Evolutionary conservation across 169 alveolate genomes (phyloP), one percentile per base, ranked within the genome.

Genomic region (Eimeria tenella): DNA sequence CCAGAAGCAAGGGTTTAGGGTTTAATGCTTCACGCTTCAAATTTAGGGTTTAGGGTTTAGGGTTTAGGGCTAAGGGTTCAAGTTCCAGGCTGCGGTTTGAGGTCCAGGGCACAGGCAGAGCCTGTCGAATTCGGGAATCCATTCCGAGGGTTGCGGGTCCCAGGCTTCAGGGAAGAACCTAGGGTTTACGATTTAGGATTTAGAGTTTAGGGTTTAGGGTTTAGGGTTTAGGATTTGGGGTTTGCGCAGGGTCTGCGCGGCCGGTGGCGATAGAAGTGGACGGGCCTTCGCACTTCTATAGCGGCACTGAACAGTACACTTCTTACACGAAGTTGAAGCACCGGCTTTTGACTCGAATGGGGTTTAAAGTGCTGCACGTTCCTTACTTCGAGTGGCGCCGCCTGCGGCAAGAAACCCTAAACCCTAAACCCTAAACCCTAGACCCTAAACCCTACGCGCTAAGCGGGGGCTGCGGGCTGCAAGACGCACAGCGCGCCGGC

Each of bases 271-370:
- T 98, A 52, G 99, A 98, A 81, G 99, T 98, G 52, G 99, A 98
- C 89, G 99, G 99, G n/a, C 99, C 99, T 1, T 96, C 98, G 31
- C 99, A 98, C 94, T 98, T 98, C 86, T 98, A 98, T 70, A 98
- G 98, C 49, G 97, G 97, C 95, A 97, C 98, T 82, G 96, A 97
- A 17, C 95, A 97, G 70, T 96, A 94, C 90, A 93, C 96, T 3
- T 96, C 97, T 4, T 96, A 98, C 95, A 97, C 98, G 68, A 98
- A 98, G 95, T 92, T 98, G 94, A 98, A 98, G 95, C 99, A 98
- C 94, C 94, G 99, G n/a, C 97, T 98, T 19, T 92, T 98, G 88
- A 98, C 98, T 9, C 95, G 98, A 23, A 96, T 98, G 98, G 99
- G 99, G 68, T 97, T 96, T 92, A 95, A 95, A 49, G 98, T 96